Percentiles rank a stretch among this genome's conserved stretches.
These are phyloP conservation scores for Blastomyces percursus DNA, from an alignment of 2,329 filamentous ascomycete species.

Conservation along the genomic window DNA sequence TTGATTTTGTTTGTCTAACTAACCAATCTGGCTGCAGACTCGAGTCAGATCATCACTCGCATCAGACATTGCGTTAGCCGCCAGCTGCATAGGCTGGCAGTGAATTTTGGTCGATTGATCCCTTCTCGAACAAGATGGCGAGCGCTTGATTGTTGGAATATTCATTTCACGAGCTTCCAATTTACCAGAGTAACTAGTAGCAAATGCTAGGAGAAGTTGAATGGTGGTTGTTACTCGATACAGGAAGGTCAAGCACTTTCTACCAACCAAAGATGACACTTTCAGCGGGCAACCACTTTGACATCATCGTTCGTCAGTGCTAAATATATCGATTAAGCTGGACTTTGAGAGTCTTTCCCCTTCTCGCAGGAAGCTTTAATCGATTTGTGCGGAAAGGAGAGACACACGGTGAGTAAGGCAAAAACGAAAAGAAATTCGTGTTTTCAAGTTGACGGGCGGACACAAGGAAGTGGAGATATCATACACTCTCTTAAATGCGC, in stretches of 20 bases:
- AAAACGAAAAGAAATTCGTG: neutral
- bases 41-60: neutral
- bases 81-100: neutral
- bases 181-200: neutral
- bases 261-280: neutral
- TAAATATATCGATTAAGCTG: neutral
- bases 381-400: neutral
- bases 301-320: neutral
- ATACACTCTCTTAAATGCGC: neutral
- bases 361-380: neutral
- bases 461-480: neutral
- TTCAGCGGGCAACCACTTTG: neutral
- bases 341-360: neutral
- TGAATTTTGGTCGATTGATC: neutral
- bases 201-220: neutral
- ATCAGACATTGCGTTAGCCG: neutral
- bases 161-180: neutral
- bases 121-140: neutral
- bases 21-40: neutral
- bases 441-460: neutral
- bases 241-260: neutral
- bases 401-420: neutral
- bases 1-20: neutral
- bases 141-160: neutral
- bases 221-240: neutral